Conservation (phyloP, 352 stramenopile species). For the Pythium monospermum region DNA sequence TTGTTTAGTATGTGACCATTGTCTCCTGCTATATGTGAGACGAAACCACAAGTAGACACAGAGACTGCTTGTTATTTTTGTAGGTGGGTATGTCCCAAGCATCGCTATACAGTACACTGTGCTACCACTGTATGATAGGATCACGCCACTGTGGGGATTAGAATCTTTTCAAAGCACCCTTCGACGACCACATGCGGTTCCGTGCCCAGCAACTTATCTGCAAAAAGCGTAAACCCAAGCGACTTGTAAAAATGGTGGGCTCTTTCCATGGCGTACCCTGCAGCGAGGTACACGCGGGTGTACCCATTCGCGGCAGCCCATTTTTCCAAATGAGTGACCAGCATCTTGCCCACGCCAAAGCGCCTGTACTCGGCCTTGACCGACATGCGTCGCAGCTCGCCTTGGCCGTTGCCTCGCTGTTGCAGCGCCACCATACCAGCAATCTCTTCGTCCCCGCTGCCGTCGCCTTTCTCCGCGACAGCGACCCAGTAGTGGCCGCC, state of each 20-base stretch:
- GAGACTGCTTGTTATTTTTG: too few relatives aligned
- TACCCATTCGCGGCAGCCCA: constrained; percentile 26
- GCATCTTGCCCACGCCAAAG: constrained; percentile 27
- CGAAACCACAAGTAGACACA: too few relatives aligned
- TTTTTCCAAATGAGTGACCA: constrained; percentile 31
- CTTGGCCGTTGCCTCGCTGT: constrained; percentile 15
- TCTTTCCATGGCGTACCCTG: background rate
- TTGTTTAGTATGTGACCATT: too few relatives aligned
- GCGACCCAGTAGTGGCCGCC: constrained; percentile 52
- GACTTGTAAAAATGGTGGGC: constrained; percentile 7
- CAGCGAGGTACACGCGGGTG: background rate
- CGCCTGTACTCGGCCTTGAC: constrained; percentile 30
- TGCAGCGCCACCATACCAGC: constrained; percentile 31
- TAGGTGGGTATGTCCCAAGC: too few relatives aligned
- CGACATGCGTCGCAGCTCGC: constrained; percentile 43
- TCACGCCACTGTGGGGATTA: too few relatives aligned
- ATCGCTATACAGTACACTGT: too few relatives aligned
- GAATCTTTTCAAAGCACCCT: background rate
- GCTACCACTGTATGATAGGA: too few relatives aligned
- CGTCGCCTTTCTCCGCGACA: constrained; percentile 11
- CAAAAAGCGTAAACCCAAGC: background rate
- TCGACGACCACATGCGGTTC: background rate
- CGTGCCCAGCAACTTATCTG: background rate
- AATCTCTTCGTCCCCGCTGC: constrained; percentile 5
- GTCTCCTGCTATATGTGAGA: too few relatives aligned